A percentile compares a stretch with the other conserved stretches of the same genome.
Conservation (phyloP, 805 yeast genomes). For the Teunomyces panamensis region DNA sequence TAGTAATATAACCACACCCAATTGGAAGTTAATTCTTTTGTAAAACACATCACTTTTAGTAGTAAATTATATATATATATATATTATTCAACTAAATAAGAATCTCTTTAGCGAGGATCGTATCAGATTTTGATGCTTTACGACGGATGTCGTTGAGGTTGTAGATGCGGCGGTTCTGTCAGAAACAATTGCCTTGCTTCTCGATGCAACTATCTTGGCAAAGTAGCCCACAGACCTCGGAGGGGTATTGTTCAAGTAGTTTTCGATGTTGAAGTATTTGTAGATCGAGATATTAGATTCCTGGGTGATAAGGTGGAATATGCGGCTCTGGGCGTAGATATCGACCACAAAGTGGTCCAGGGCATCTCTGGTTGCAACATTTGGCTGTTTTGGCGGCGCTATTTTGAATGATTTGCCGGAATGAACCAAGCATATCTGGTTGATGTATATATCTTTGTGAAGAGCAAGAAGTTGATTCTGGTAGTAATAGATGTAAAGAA, state of each 20-base stretch:
- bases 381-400: constrained; percentile 5
- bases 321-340: neutral
- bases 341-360: constrained; percentile 9
- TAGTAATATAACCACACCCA: constrained; percentile 4
- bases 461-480: constrained; percentile 6
- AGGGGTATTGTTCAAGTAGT: constrained; percentile 7
- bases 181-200: neutral
- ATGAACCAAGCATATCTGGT: constrained; percentile 19
- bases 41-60: too few species aligned
- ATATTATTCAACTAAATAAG: neutral
- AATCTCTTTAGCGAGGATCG: neutral
- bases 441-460: constrained; percentile 9
- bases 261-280: constrained; percentile 12
- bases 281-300: constrained; percentile 3
- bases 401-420: constrained; percentile 16
- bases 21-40: neutral
- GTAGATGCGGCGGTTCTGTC: neutral
- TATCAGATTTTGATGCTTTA: neutral
- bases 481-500: constrained; percentile 16
- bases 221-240: neutral
- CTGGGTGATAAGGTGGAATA: constrained; percentile 10
- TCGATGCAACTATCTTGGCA: constrained; percentile 1
- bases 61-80: neutral
- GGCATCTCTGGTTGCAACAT: constrained; percentile 3
- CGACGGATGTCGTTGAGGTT: neutral